Conservation (phyloP, 345 rosid species). For the Linum usitatissimum region DNA sequence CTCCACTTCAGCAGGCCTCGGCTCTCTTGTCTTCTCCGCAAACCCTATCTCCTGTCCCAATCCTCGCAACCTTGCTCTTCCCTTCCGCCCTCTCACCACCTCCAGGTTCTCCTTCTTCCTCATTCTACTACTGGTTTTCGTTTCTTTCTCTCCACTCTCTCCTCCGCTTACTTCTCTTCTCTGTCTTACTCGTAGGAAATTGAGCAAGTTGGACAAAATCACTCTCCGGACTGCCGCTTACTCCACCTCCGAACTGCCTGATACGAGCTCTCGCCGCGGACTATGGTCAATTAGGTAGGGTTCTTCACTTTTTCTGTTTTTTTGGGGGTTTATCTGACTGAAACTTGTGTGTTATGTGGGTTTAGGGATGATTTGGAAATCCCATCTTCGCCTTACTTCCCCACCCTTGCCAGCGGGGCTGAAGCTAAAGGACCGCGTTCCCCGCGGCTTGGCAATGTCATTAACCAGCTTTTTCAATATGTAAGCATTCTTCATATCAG, state of each 20-base stretch:
- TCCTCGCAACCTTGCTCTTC: conserved; percentile 31
- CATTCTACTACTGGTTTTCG: too few species aligned
- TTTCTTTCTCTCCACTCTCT: not conserved
- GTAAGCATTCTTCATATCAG: conserved; percentile 26
- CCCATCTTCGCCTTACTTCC: conserved; percentile 73
- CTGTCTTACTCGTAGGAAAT: conserved; percentile 33
- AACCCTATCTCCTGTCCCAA: conserved; percentile 38
- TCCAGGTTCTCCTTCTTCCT: conserved; percentile 27
- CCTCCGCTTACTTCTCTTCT: not conserved
- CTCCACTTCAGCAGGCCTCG: conserved; percentile 37
- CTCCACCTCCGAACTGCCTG: conserved; percentile 42
- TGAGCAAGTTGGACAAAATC: not conserved
- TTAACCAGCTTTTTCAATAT: conserved; percentile 79
- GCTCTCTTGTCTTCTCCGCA: conserved; percentile 35
- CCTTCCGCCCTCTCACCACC: conserved; percentile 45
- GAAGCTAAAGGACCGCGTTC: conserved; percentile 92
- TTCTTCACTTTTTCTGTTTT: not conserved
- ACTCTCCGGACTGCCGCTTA: conserved; percentile 33
- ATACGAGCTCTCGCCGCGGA: conserved; percentile 38
- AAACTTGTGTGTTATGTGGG: not conserved
- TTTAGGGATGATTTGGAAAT: conserved; percentile 74
- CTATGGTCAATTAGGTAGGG: conserved; percentile 86
- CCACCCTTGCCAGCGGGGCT: conserved; percentile 39
- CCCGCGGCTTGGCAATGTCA: conserved; percentile 74
- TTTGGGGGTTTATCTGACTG: not conserved